Conservation (phyloP, 495 filamentous ascomycete species). For the Trichodelitschia bisporula region DNA sequence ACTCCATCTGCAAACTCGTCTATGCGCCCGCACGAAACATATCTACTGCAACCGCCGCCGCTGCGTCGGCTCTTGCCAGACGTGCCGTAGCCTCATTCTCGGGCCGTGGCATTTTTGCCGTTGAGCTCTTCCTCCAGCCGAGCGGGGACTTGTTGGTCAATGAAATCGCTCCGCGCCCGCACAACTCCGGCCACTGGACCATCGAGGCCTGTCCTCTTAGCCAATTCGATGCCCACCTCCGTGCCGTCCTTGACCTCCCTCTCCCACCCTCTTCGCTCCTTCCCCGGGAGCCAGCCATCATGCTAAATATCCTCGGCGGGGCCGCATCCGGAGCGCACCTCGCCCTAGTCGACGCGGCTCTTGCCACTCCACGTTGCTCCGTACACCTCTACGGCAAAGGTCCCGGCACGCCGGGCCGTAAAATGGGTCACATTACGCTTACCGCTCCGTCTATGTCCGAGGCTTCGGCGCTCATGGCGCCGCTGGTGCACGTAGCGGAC, state of each 20-base stretch:
- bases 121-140: conserved; percentile 85
- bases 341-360: conserved; percentile 34
- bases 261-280: conserved; percentile 33
- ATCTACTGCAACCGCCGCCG: conserved; percentile 27
- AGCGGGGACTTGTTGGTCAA: conserved; percentile 53
- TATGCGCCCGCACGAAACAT: conserved; percentile 63
- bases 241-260: conserved; percentile 60
- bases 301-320: conserved; percentile 93
- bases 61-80: conserved; percentile 53
- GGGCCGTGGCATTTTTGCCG: conserved; percentile 84
- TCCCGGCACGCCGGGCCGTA: conserved; percentile 48
- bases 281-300: conserved; percentile 43
- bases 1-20: conserved; percentile 86
- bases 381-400: conserved; percentile 88
- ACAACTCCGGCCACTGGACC: conserved; percentile 94
- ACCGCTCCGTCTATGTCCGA: conserved; percentile 41
- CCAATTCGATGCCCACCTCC: conserved; percentile 77
- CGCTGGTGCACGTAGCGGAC: conserved; percentile 15
- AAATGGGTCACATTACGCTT: conserved; percentile 86
- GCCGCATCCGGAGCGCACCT: conserved; percentile 42
- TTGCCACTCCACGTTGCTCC: conserved; percentile 27
- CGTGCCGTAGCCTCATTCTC: conserved; percentile 55
- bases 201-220: conserved; percentile 83
- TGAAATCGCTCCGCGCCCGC: conserved; percentile 84
- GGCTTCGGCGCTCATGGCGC: conserved; percentile 39